Evolutionary conservation across 164 flowering plant genomes (phyloP).

Genomic region (Amborella trichopoda): DNA sequence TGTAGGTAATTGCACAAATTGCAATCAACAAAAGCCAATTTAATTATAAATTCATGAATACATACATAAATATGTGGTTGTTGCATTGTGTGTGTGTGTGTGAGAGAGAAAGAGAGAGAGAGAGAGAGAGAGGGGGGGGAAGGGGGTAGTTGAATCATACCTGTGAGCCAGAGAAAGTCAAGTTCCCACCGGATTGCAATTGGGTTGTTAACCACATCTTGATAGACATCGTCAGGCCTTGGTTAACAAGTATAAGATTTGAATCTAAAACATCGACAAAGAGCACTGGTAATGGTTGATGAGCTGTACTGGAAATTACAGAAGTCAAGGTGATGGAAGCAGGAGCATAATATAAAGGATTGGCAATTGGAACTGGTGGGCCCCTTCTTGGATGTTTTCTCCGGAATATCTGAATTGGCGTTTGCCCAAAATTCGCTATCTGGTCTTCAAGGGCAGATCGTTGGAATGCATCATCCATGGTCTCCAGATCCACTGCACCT

Average conservation of each 20-base stretch:
- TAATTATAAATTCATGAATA: too few species aligned
- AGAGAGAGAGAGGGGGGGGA: too few species aligned
- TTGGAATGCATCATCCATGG: conserved; percentile 94
- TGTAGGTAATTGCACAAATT: conserved; percentile 32
- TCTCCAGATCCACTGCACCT: conserved; percentile 90
- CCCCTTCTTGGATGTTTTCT: conserved; percentile 98
- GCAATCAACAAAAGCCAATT: too few species aligned
- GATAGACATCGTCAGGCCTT: conserved; percentile 74
- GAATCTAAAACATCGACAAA: conserved; percentile 61
- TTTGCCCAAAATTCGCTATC: conserved; percentile 98
- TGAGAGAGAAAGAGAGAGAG: too few species aligned
- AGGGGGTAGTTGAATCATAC: too few species aligned
- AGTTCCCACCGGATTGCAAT: conserved; percentile 91
- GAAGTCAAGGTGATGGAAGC: conserved; percentile 86
- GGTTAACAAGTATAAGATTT: conserved; percentile 56
- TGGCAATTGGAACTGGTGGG: conserved; percentile 94
- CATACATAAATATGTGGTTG: too few species aligned
- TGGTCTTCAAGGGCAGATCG: conserved; percentile 96
- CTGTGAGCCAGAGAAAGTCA: conserved; percentile 89
- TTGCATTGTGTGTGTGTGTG: too few species aligned
- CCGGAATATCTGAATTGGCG: conserved; percentile 89
- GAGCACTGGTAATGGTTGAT: conserved; percentile 48
- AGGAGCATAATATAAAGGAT: conserved; percentile 90
- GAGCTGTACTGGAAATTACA: conserved; percentile 29
- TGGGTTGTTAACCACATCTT: conserved; percentile 98